Evolutionary conservation across 495 filamentous ascomycete genomes (phyloP).

Genomic region (Wilcoxina mikolae): DNA sequence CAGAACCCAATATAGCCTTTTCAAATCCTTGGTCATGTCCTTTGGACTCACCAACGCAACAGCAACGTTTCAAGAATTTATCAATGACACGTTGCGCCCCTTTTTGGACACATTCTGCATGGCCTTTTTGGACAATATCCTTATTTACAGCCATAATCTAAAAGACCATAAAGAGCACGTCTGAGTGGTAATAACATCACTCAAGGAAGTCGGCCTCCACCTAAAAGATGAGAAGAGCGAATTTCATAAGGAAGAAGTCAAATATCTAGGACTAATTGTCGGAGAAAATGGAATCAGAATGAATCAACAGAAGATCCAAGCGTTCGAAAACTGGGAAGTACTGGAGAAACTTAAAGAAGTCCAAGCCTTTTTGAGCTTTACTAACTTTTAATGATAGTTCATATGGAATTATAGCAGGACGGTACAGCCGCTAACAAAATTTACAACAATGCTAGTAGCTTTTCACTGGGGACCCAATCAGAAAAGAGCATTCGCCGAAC

Average conservation of each 20-base stretch:
- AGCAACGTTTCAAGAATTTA: slow-evolving; percentile 27
- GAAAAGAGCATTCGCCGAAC: neutral
- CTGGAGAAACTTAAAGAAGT: slow-evolving; percentile 20
- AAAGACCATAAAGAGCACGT: slow-evolving; percentile 5
- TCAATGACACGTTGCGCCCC: slow-evolving; percentile 25
- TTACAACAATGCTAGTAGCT: neutral
- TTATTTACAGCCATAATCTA: too few species aligned
- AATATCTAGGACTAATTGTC: neutral
- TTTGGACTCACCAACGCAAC: slow-evolving; percentile 24
- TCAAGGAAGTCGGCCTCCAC: neutral
- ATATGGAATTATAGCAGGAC: slow-evolving; percentile 23
- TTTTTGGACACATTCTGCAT: slow-evolving; percentile 25
- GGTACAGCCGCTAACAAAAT: slow-evolving; percentile 12
- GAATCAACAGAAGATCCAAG: neutral
- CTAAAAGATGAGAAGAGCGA: slow-evolving; percentile 6
- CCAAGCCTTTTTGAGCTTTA: slow-evolving; percentile 21
- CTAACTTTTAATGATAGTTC: slow-evolving; percentile 32
- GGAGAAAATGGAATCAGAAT: neutral
- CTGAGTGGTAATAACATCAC: neutral
- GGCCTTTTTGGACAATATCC: too few species aligned
- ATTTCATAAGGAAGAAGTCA: neutral
- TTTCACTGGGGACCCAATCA: neutral
- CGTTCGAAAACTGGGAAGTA: neutral
- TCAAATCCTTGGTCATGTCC: slow-evolving; percentile 22
- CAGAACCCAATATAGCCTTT: slow-evolving; percentile 25